Percentiles rank a stretch among this genome's conserved stretches.
These are phyloP conservation scores for Podila clonocystis DNA, from an alignment of 192 early-diverging fungal genomes.

Conservation along the genomic window DNA sequence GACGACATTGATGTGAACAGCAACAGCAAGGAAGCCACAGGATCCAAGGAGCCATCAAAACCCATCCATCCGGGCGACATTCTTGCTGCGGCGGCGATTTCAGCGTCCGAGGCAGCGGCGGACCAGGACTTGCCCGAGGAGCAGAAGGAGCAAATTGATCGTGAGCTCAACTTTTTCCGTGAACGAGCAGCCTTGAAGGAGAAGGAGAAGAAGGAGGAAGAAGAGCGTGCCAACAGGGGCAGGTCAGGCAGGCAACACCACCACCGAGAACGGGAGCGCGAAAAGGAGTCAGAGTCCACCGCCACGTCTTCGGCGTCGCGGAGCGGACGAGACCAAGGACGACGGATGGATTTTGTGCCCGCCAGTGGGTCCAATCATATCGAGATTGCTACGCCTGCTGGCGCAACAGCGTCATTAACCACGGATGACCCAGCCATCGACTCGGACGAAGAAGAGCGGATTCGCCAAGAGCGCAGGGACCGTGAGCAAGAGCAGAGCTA, in stretches of 20 bases:
- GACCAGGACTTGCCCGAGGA: constrained; percentile 55
- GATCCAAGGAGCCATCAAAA: constrained; percentile 22
- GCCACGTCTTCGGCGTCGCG: constrained; percentile 9
- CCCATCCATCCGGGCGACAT: constrained; percentile 17
- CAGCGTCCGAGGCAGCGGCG: constrained; percentile 55
- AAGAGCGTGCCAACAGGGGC: constrained; percentile 51
- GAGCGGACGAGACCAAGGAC: constrained; percentile 27
- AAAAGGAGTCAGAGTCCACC: not conserved
- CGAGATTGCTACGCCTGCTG: constrained; percentile 55
- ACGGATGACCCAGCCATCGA: constrained; percentile 39
- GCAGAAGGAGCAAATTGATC: constrained; percentile 66
- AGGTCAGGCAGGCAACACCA: constrained; percentile 31
- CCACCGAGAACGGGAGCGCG: constrained; percentile 30
- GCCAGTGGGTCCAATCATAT: constrained; percentile 58
- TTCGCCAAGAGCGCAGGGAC: constrained; percentile 41
- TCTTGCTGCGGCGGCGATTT: constrained; percentile 41
- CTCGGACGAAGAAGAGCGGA: constrained; percentile 41
- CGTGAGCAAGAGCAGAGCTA: constrained; percentile 29
- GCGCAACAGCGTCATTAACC: constrained; percentile 43
- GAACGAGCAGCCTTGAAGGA: constrained; percentile 70
- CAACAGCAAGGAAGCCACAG: constrained; percentile 4
- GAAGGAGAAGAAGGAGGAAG: constrained; percentile 56
- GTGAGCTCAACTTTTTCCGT: constrained; percentile 70
- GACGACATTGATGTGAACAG: constrained; percentile 7
- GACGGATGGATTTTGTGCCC: constrained; percentile 54